Base-by-base conservation (phyloP, 2,329 filamentous ascomycete species). In the Pseudocercospora fuligena region DNA sequence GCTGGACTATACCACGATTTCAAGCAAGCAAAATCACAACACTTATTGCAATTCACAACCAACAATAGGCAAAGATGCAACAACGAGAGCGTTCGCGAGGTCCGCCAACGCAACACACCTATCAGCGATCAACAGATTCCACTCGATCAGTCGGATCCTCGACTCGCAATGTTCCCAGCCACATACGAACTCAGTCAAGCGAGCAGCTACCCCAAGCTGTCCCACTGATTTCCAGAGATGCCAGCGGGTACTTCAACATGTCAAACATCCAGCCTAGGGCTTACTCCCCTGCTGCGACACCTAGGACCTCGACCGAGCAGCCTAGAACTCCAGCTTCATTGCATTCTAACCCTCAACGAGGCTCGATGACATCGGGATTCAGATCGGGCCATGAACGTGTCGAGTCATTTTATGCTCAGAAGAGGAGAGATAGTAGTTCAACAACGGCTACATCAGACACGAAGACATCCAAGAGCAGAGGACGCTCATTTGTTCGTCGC, bases 61-160 rank as follows among this genome's bases (percentile, higher is more conserved):
- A 7, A 56, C 16, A 58, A 19, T 19, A 40, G 14, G 3, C n/a
- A 14, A 58, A 36, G 16, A 58, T 58, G 56, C 56, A 58, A 23
- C 56, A 58, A 33, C 56, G 56, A 58, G 56, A 58, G 5, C 23
- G 23, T 25, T n/a, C 51, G 27, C 51, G 25, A 31, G 23, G 3
- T 14, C 51, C 51, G 3, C 23, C 27, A n/a, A 23, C 12, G 6
- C 31, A 58, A 14, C 56, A 58, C 56, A 36, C 27, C 19, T 58
- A 58, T 11, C 56, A 43, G 31, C 56, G 56, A 9, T 58, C 56
- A 25, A 19, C 56, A 40, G 31, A 58, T n/a, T 58, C 56, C 12
- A 58, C 56, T 23, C 56, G n/a, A 19, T 58, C 56, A 14, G 9
- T 19, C 11, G 56, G 8, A 6, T 40, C 56, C 9, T 21, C 56